Conservation (phyloP, 2,329 filamentous ascomycete genomes). For the Aphanoascus verrucosus region DNA sequence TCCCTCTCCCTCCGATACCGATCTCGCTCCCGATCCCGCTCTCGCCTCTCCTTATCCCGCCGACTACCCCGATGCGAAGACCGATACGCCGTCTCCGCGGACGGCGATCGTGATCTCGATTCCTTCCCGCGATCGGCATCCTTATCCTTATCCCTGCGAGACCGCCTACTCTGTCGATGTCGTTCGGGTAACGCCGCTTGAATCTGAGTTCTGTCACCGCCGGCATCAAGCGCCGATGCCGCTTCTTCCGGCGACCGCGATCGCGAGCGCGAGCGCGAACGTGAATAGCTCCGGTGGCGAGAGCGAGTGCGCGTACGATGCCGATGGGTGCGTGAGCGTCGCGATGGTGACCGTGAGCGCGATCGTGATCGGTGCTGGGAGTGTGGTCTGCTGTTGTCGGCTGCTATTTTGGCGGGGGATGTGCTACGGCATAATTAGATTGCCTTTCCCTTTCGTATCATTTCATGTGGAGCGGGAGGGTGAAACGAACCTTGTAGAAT, state of each 20-base stretch:
- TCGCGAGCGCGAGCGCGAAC: conserved; percentile 34
- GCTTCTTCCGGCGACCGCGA: too few species aligned
- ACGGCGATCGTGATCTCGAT: conserved; percentile 54
- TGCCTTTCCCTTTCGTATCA: conserved; percentile 10
- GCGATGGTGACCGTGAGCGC: conserved; percentile 12
- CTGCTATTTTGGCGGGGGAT: not conserved
- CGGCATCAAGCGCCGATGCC: too few species aligned
- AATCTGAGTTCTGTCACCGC: too few species aligned
- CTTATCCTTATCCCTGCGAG: conserved; percentile 31
- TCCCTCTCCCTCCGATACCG: conserved; percentile 15
- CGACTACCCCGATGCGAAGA: conserved; percentile 53
- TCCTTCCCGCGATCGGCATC: conserved; percentile 32
- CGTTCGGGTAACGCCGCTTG: conserved; percentile 29
- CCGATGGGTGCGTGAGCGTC: conserved; percentile 38
- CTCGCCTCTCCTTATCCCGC: conserved; percentile 48
- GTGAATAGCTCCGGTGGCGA: conserved; percentile 41
- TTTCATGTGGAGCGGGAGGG: not conserved
- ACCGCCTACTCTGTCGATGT: conserved; percentile 23
- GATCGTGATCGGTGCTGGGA: conserved; percentile 21
- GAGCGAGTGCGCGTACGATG: conserved; percentile 47
- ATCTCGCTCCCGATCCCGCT: too few species aligned
- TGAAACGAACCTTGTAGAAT: conserved; percentile 2
- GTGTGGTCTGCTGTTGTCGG: not conserved
- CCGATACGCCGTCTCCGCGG: conserved; percentile 48
- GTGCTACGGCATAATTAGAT: conserved; percentile 5